Conservation (phyloP, 2,329 filamentous ascomycete genomes). For the Trichoderma polysporum region DNA sequence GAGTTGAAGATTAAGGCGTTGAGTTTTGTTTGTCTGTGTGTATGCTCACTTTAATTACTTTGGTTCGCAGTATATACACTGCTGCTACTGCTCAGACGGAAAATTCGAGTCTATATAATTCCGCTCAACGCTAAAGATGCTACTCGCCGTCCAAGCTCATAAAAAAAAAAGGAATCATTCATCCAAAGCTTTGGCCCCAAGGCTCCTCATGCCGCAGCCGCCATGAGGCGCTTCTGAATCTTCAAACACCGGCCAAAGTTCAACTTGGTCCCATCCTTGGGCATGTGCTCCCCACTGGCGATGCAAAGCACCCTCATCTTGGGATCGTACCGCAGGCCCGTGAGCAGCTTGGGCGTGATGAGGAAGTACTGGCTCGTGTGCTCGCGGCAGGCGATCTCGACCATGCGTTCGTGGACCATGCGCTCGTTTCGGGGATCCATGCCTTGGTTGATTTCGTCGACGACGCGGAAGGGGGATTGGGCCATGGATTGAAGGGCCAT, state of each 20-base stretch:
- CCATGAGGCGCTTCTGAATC: slow-evolving; percentile 43
- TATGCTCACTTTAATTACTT: neutral
- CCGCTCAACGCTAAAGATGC: neutral
- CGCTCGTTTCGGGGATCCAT: slow-evolving; percentile 99
- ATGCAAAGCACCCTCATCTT: slow-evolving; percentile 95
- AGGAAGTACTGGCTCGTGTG: slow-evolving; percentile 88
- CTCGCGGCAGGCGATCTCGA: slow-evolving; percentile 90
- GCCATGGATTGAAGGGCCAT: slow-evolving; percentile 96
- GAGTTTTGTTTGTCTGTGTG: neutral
- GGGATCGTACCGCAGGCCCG: slow-evolving; percentile 77
- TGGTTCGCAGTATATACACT: neutral
- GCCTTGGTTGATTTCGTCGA: slow-evolving; percentile 99
- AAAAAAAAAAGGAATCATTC: neutral
- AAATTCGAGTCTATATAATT: neutral
- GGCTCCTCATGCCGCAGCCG: slow-evolving; percentile 22
- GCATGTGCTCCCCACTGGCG: slow-evolving; percentile 78
- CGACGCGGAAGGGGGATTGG: slow-evolving; percentile 92
- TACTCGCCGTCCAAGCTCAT: neutral
- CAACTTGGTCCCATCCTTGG: slow-evolving; percentile 50
- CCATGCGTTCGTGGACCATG: slow-evolving; percentile 97
- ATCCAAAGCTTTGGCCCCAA: neutral
- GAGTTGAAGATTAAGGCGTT: neutral
- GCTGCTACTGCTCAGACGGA: neutral
- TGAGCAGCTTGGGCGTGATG: slow-evolving; percentile 93
- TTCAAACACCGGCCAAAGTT: slow-evolving; percentile 49